phyloP scores from a whole-genome alignment of 1,284 basidiomycete genomes.

The Rhodotorula sp. region DNA sequence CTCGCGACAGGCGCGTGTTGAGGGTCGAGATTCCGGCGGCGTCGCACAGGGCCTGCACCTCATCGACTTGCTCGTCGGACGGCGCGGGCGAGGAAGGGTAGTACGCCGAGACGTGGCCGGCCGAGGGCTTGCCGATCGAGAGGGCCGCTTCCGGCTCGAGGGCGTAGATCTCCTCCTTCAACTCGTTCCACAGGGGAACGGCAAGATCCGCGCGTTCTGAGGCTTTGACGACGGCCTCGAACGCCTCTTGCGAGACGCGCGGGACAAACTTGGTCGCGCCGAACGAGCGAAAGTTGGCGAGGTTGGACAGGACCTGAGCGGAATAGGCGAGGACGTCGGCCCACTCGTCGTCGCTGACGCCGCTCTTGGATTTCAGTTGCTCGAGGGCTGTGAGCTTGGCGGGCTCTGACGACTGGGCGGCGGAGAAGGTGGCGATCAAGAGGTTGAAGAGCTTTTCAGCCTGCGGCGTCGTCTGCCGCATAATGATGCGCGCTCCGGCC shows the following conservation, averaged over 20 bases:
- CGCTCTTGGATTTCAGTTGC: slow-evolving; percentile 55
- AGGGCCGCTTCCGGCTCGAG: slow-evolving; percentile 62
- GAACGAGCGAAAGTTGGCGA: slow-evolving; percentile 54
- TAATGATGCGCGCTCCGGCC: slow-evolving; percentile 77
- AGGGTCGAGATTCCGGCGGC: slow-evolving; percentile 67
- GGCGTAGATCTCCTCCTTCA: slow-evolving; percentile 71
- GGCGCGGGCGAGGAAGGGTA: slow-evolving; percentile 67
- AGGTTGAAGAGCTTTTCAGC: slow-evolving; percentile 39
- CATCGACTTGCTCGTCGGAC: slow-evolving; percentile 69
- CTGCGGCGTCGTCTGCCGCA: slow-evolving; percentile 68
- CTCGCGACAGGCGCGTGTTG: slow-evolving; percentile 75
- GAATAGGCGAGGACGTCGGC: slow-evolving; percentile 68
- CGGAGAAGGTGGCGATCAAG: slow-evolving; percentile 33
- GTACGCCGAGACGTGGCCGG: slow-evolving; percentile 77
- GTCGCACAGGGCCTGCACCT: slow-evolving; percentile 70
- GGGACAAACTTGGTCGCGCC: slow-evolving; percentile 81
- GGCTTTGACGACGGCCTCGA: slow-evolving; percentile 62
- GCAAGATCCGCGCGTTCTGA: slow-evolving; percentile 62
- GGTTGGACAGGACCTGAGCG: slow-evolving; percentile 68
- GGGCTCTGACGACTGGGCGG: not conserved
- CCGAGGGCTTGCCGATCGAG: slow-evolving; percentile 71
- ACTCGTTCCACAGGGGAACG: slow-evolving; percentile 64
- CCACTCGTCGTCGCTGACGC: slow-evolving; percentile 63
- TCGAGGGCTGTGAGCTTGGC: slow-evolving; percentile 58
- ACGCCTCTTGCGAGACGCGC: slow-evolving; percentile 61